These are phyloP conservation scores for Wickerhamomyces queroliae DNA, from an alignment of 805 yeast genomes.

Conservation along the genomic window DNA sequence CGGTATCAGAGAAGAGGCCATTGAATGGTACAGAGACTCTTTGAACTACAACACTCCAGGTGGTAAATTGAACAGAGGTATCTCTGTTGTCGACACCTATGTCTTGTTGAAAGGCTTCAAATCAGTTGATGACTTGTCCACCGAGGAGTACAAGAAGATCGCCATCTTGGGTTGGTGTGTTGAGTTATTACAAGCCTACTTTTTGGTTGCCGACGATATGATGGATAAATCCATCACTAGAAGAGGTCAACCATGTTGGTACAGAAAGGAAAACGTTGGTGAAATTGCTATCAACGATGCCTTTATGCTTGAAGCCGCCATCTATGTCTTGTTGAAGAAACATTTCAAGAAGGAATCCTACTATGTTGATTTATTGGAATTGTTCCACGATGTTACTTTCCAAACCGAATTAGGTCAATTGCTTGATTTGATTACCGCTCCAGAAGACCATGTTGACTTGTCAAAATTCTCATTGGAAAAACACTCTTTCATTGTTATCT, in stretches of 20 bases:
- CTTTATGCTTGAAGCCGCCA: constrained; percentile 93
- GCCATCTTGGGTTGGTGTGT: constrained; percentile 94
- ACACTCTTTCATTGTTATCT: constrained; percentile 92
- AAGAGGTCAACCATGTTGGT: constrained; percentile 99
- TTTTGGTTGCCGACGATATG: constrained; percentile 96
- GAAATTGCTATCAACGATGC: constrained; percentile 97
- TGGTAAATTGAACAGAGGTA: constrained; percentile 94
- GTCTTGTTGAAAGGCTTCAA: constrained; percentile 64
- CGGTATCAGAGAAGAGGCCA: constrained; percentile 83
- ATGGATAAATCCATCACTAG: constrained; percentile 96
- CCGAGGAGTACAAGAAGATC: constrained; percentile 72
- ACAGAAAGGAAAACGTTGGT: constrained; percentile 69
- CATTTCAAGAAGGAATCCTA: constrained; percentile 78
- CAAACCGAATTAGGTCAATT: constrained; percentile 97
- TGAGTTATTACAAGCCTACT: constrained; percentile 92
- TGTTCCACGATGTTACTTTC: constrained; percentile 96
- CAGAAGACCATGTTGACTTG: constrained; percentile 90
- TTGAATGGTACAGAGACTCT: constrained; percentile 72
- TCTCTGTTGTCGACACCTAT: constrained; percentile 92
- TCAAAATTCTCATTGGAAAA: constrained; percentile 79
- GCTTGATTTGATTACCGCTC: constrained; percentile 93
- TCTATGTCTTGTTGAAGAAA: constrained; percentile 82
- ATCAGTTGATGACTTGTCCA: constrained; percentile 50
- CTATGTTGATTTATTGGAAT: constrained; percentile 85
- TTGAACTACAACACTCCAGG: constrained; percentile 89